Evolutionary conservation across 768 basidiomycete genomes (phyloP), one percentile per base, ranked within the genome.

Genomic region (Plicaturopsis crispa): DNA sequence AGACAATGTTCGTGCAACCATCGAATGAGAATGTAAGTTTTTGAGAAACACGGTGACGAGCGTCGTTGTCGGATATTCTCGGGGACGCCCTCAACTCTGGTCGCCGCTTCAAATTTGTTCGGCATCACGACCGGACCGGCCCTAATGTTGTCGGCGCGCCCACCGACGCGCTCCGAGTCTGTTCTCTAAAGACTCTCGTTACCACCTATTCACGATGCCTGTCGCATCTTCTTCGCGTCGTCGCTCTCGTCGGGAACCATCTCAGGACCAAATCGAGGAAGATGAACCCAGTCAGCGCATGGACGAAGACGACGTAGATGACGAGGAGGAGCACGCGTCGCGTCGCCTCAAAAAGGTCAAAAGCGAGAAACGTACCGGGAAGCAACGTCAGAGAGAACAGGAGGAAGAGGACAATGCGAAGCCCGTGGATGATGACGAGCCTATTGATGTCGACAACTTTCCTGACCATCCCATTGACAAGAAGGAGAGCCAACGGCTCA

Each of bases 391-490:
- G 26, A 14, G 14, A 28, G 61, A 53, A 2, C 56, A 50, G 4
- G 68, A 68, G 0, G 69, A 70, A 1, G 68, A 66, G 21, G 59
- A 57, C 3, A 54, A 51, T 4, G 42, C 41, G 1, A 45, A 45
- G 3, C 45, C 41, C 10, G 40, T 33, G 1, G 47, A 44, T 11
- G 68, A 72, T 0, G 71, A 75, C 33, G 70, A 67, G 24, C 56
- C 59, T 14, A 80, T 86, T 36, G 76, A 84, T 43, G 69, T 79
- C 19, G 60, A 67, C 24, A 70, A 73, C 51, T 79, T 88, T 44
- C 59, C 49, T 5, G 72, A 86, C 55, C 81, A 85, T 43, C 83
- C 87, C 13, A 57, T 90, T 36, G 63, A 68, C 38, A 70, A 58
- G 48, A 60, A 61, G 7, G 75, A 83, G 33, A 60, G 65, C 22